phyloP scores from a whole-genome alignment of 1,139 yeast species.

The Magnusiomyces suaveolens region DNA sequence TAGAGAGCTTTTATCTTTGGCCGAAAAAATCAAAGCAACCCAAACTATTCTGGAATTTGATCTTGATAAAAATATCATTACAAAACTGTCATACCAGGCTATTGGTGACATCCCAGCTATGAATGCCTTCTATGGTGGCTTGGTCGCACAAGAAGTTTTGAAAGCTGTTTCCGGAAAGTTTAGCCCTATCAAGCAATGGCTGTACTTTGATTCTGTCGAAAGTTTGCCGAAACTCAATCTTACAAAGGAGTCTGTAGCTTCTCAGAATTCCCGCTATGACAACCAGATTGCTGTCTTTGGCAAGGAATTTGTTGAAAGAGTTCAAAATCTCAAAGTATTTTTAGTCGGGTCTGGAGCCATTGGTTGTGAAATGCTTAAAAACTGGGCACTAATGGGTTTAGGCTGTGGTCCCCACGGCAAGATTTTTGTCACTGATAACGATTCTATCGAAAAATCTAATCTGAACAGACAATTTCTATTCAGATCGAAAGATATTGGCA shows the following conservation, averaged over 20 bases:
- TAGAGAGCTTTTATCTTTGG: constrained; percentile 50
- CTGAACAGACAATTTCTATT: constrained; percentile 92
- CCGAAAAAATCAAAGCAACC: constrained; percentile 50
- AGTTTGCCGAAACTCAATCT: constrained; percentile 65
- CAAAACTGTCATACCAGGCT: constrained; percentile 72
- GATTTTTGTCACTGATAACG: constrained; percentile 83
- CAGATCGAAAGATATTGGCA: constrained; percentile 90
- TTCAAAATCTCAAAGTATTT: constrained; percentile 73
- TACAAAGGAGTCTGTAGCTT: constrained; percentile 61
- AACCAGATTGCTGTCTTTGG: constrained; percentile 93
- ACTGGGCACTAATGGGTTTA: constrained; percentile 95
- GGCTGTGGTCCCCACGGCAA: constrained; percentile 87
- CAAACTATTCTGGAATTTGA: constrained; percentile 45
- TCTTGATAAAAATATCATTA: constrained; percentile 56
- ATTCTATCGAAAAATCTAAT: constrained; percentile 88
- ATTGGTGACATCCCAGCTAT: constrained; percentile 87
- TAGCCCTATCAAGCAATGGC: constrained; percentile 79
- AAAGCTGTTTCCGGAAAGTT: constrained; percentile 94
- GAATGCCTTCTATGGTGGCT: constrained; percentile 86
- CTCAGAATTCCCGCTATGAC: constrained; percentile 78
- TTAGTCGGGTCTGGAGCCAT: constrained; percentile 98
- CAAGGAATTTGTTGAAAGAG: constrained; percentile 54
- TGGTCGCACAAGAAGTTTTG: constrained; percentile 92
- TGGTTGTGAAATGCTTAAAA: constrained; percentile 97
- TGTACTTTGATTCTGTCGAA: constrained; percentile 90